Evolutionary conservation across 2,329 filamentous ascomycete genomes (phyloP), one percentile per base, ranked within the genome.

Genomic region (Pestalotiopsis sp.): DNA sequence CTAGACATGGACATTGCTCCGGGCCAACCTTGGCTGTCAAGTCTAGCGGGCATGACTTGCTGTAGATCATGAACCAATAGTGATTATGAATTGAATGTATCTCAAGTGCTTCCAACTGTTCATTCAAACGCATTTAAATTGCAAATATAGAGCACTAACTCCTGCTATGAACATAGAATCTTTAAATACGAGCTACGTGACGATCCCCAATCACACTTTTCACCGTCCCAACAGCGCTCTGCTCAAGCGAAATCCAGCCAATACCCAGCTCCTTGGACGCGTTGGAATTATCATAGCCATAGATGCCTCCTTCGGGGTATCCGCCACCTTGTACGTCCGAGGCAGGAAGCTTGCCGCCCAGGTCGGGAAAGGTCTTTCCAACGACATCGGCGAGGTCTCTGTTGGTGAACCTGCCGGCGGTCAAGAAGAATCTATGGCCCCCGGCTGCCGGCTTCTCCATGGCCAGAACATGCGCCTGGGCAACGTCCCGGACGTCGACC

Each of bases 391-490:
- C 59, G 7, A 62, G 14, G n/a, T 62, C 25, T 62, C 31, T 17
- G 36, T 62, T 62, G 13, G 6, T 23, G 59, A 62, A 62, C 2
- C 14, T 36, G 14, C 23, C 41, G 1, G 11, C 39, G 11, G 31
- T 38, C 5, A 56, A 17, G 20, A 63, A 63, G 17, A 41, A 63
- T 1, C 61, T 2, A 5, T 38, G 23, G 2, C 38, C 38, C 0
- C 4, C 31, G 4, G 61, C 61, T 4, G 3, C 12, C 4, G 1
- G 3, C 1, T n/a, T 23, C 36, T 45, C 61, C 4, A 20, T 17
- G 2, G 7, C 61, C 13, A 20, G 67, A 73, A 63, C 17, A 71
- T 68, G 61, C 73, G 72, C 27, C 59, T 41, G 36, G 38, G 61
- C 31, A 61, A 64, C 36, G 57, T 73, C 71, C 14, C 65, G 65